Conservation (phyloP, 345 rosid genomes). For the Rhodomyrtus tomentosa region DNA sequence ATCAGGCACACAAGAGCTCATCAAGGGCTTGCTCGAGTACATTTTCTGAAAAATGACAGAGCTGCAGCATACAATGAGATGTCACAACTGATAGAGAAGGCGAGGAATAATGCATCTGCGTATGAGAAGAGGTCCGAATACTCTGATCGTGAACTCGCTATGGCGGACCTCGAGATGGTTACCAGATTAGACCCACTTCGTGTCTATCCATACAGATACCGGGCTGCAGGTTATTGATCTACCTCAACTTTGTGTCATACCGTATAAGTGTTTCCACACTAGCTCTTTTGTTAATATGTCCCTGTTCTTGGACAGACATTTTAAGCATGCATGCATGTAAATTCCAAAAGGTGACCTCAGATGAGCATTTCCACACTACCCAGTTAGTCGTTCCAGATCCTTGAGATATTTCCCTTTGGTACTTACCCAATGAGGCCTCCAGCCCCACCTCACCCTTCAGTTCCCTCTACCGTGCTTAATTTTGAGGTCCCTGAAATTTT, state of each 20-base stretch:
- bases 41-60: constrained; percentile 66
- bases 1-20: constrained; percentile 94
- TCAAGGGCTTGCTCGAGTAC: constrained; percentile 96
- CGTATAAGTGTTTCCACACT: not conserved
- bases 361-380: not conserved
- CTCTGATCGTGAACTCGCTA: constrained; percentile 80
- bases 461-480: not conserved
- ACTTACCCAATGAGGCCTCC: not conserved
- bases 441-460: not conserved
- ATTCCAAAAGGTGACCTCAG: not conserved
- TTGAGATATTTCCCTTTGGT: not conserved
- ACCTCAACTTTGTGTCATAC: not conserved
- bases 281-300: not conserved
- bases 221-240: constrained; percentile 76
- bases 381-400: not conserved
- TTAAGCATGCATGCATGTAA: not conserved
- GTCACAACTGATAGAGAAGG: constrained; percentile 80
- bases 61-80: constrained; percentile 79
- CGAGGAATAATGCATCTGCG: constrained; percentile 90
- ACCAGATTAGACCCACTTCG: constrained; percentile 88
- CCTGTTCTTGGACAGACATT: not conserved
- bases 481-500: not conserved
- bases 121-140: constrained; percentile 97
- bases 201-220: constrained; percentile 89
- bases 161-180: constrained; percentile 88